Evolutionary conservation across 2,329 filamentous ascomycete genomes (phyloP), one percentile per base, ranked within the genome.

Genomic region (Phaeosphaeriaceae sp.): DNA sequence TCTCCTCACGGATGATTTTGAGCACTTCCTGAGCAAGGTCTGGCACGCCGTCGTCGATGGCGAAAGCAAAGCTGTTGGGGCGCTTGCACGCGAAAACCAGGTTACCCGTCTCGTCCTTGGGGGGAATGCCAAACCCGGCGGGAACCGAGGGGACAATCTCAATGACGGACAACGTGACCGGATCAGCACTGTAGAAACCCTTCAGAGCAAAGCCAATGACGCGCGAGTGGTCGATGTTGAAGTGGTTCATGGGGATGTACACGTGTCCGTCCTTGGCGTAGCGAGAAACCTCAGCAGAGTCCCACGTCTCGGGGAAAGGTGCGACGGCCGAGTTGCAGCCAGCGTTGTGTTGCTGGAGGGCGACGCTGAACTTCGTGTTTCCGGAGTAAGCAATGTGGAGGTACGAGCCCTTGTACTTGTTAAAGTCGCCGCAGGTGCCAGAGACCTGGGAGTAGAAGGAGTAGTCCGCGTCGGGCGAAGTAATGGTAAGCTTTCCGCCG

Each of bases 11-110:
- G 66, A 91, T 79, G 53, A 88, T 86, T 42, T 83, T 77, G 77
- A 89, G 84, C 20, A 90, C 86, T 61, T 85, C 76, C 74, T 87
- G 82, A 1, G 87, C 87, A 56, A 84, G 82, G 33, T 77, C 68
- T 48, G 88, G 88, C 51, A 84, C 80, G 21, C 88, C 89, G 72
- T 91, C 89, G 70, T 91, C 89, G 62, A 91, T 90, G 50, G 88
- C 88, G 72, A 91, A 90, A 1, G 89, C 89, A 71, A 91, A 90
- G 0, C 85, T 88, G 77, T 90, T 89, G 48, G 88, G 88, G 19
- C 88, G 83, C 63, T 84, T 88, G 80, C 89, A 91, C 7, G 84
- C 80, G 67, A 90, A 86, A 47, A 88, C 79, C 33, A 91, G 79
- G 20, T 81, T 82, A 7, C 88, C 88, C 1, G 83, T 88, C 0